Base-by-base conservation (phyloP, 345 rosid genomes). In the Aquilaria yunnanensis region DNA sequence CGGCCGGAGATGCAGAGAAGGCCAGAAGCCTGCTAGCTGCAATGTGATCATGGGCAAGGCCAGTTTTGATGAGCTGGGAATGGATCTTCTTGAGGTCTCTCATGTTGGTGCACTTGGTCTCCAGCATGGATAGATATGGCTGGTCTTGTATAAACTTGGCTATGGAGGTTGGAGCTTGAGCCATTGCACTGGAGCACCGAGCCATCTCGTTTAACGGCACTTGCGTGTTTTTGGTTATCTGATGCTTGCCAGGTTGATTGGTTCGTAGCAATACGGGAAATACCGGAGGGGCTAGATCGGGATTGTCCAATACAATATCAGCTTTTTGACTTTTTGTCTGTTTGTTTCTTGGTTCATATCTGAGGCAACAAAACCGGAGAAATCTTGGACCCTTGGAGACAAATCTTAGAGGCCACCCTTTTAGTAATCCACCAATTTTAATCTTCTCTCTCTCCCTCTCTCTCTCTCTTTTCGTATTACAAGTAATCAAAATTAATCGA, bases 21-120 rank as follows among this genome's bases (percentile, higher is more conserved):
- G 91, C 80, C 60, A 92, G 72, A 54, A 89, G 66, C 6, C 91
- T 87, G 77, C 93, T 87, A 14, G 88, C 83, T 14, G 80, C 78
- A 10, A 77, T 3, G 1, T 80, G 68, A 64, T 83, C 73, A 49
- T 78, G 62, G 56, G 74, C 60, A 31, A 79, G 64, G 47, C 96
- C 91, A 59, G 87, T 83, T 80, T 92, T 92, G 75, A 89, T 78
- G 78, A 85, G 79, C 14, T 71, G 86, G 65, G 83, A 77, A 55
- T 89, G 96, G 78, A 85, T 63, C 62, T 75, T 78, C 55, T 72
- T 80, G 56, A 92, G 85, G 69, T 86, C 95, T 73, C 72, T 75
- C 81, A 85, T 82, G 66, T 67, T 72, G 52, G 63, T 62, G 70
- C 89, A 86, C 32, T 68, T 76, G 12, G 75, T 73, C 12, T 82